A percentile compares a stretch with the other conserved stretches of the same genome.
phyloP scores from a whole-genome alignment of 495 filamentous ascomycete species.

The Clohesyomyces aquaticus region DNA sequence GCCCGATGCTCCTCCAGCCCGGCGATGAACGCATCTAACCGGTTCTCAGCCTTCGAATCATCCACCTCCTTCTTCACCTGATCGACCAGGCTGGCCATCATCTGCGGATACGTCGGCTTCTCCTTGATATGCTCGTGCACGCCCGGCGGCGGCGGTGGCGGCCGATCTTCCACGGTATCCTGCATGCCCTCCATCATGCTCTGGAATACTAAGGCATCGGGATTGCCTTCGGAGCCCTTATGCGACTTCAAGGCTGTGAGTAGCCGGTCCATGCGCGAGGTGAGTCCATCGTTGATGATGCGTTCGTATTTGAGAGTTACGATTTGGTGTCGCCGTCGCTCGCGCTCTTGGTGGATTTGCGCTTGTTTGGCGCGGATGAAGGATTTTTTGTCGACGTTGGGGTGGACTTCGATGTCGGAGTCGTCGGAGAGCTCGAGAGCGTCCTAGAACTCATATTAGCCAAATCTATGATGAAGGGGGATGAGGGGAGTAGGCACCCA shows the following conservation, averaged over 20 bases:
- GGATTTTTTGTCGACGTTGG: constrained; percentile 97
- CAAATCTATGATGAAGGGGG: constrained; percentile 19
- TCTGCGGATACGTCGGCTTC: constrained; percentile 85
- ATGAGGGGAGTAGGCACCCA: constrained; percentile 61
- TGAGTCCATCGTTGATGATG: constrained; percentile 86
- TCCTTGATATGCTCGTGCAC: constrained; percentile 75
- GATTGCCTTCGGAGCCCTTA: constrained; percentile 59
- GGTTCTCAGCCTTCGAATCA: constrained; percentile 62
- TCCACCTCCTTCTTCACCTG: constrained; percentile 91
- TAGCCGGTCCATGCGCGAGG: constrained; percentile 78
- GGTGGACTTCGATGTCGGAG: constrained; percentile 97
- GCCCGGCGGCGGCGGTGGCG: constrained; percentile 71
- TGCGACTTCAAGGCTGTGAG: constrained; percentile 70
- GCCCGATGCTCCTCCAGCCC: constrained; percentile 74
- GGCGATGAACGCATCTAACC: constrained; percentile 71
- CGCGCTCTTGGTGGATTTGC: constrained; percentile 89
- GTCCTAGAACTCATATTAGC: constrained; percentile 57
- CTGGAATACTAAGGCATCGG: constrained; percentile 83
- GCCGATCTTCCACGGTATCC: constrained; percentile 70
- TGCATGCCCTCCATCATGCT: constrained; percentile 77
- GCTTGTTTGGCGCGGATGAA: constrained; percentile 98
- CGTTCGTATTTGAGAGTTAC: constrained; percentile 90
- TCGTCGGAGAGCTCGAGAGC: constrained; percentile 95
- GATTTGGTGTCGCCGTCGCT: constrained; percentile 83
- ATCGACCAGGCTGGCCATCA: constrained; percentile 91